Evolutionary conservation across 2,329 filamentous ascomycete genomes (phyloP).

Genomic region (Penicillium sp.): DNA sequence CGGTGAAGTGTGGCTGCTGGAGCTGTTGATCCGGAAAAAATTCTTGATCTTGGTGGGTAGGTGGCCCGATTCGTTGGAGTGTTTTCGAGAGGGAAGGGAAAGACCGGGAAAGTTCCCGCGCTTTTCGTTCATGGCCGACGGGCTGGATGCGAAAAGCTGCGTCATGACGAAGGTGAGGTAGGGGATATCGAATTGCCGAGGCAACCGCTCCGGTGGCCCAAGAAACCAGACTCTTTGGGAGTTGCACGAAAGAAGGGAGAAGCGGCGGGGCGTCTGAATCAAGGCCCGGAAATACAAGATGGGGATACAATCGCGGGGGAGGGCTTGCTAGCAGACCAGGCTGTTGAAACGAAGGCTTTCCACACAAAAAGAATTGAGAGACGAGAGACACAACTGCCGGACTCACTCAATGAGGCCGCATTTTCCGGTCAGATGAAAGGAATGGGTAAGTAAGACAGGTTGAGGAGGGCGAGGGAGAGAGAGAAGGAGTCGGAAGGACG

Average conservation of each 20-base stretch:
- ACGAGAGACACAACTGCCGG: constrained; percentile 15
- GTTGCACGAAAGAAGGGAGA: constrained; percentile 13
- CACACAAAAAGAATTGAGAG: constrained; percentile 25
- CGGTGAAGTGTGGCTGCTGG: constrained; percentile 44
- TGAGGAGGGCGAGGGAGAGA: constrained; percentile 17
- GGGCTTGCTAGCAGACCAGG: constrained; percentile 9
- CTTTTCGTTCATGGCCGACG: constrained; percentile 46
- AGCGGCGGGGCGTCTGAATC: constrained; percentile 12
- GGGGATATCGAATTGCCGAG: background rate
- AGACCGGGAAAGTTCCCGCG: constrained; percentile 48
- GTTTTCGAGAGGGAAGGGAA: constrained; percentile 46
- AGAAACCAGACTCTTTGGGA: constrained; percentile 6
- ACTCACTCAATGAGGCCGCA: constrained; percentile 21
- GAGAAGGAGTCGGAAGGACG: constrained; percentile 14
- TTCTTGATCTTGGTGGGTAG: constrained; percentile 65
- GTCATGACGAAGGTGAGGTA: constrained; percentile 38
- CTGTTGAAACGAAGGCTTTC: constrained; percentile 17
- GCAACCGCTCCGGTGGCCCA: background rate
- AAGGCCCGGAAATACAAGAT: constrained; percentile 16
- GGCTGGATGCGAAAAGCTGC: constrained; percentile 42
- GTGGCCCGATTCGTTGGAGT: constrained; percentile 46
- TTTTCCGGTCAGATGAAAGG: constrained; percentile 13
- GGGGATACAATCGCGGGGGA: constrained; percentile 19
- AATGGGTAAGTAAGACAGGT: constrained; percentile 15
- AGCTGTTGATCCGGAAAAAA: constrained; percentile 65